Evolutionary conservation across 768 basidiomycete species (phyloP), one percentile per base, ranked within the genome.

Genomic region (Cantharellus anzutake): DNA sequence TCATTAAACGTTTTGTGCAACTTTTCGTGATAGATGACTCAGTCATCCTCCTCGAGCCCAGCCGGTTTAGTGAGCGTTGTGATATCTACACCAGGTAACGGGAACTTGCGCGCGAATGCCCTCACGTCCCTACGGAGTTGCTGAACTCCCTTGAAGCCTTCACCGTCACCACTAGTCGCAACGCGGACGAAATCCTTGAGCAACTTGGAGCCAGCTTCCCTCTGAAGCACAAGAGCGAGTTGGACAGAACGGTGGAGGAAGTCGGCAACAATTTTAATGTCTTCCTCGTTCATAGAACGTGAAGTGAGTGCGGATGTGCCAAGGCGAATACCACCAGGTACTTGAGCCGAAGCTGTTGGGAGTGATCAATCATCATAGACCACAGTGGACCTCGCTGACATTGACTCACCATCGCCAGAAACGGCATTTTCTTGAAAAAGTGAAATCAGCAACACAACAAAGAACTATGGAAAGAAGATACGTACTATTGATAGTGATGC

Each of bases 181-280:
- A 84, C 83, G 52, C 83, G 79, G 63, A 93, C 80, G 67, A 98
- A 98, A 76, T 97, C 94, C 76, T 94, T 94, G 63, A 99, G 79
- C 65, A 96, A 74, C 77, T 96, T 98, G 60, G 80, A 79, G 40
- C 92, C 92, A 35, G 96, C 87, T 74, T 96, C 93, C 71, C 91
- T 89, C 74, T 98, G 96, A 51, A 96, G 78, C 44, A 80, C 68
- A 51, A 93, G 78, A 53, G 90, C 82, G 67, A 96, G 81, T 75
- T 97, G 90, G 51, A 99, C 86, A 39, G 89, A 80, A 56, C 93
- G 91, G 76, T 97, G 90, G 59, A 99, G 76, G 80, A 97, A 92
- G 60, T 77, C 78, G 42, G 84, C 96, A 59, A 98, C 91, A 60
- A 79, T 69, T 70, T 85, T 83, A 71, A 96, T 81, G 70, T 97